Base-by-base conservation (phyloP, 805 yeast species). In the Candida hungchunana region DNA sequence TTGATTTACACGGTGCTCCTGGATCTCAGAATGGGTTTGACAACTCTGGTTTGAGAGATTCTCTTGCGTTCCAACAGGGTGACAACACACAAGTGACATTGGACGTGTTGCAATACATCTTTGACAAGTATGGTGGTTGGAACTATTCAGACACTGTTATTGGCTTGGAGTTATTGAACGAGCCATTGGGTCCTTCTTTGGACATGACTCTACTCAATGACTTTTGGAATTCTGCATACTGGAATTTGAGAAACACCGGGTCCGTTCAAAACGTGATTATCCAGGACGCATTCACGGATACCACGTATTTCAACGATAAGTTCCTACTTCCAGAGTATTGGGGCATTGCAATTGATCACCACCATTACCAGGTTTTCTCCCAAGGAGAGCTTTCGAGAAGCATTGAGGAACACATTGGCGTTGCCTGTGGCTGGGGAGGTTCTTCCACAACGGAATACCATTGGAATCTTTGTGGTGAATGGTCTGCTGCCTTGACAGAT, bases 21-120 rank as follows among this genome's bases (percentile, higher is more conserved):
- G 97, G 96, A 16, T 83, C 95, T 16, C 97, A 89, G 60, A 89
- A 89, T 58, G 97, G 97, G 11, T 90, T 87, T 54, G 97, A 89
- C 61, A 89, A 89, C 66, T 85, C 95, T 7, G 97, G 97, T 18
- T 64, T 75, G 44, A 73, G 95, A 51, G 96, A 82, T 55, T 26
- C 50, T 2, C 54, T 67, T 31, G 59, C 59, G 3, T 87, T 83
- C 76, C 82, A 71, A 51, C 55, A 69, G 29, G 69, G 66, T 22
- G 66, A 70, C 39, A 79, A 81, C 53, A 62, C 71, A 29, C 59
- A 67, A 21, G 48, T 74, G 13, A 80, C 95, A 2, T 51, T 74
- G 32, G 56, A 66, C 6, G 85, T 79, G 2, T 60, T 89, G 37
- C 54, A 66, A 15, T 51, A 63, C 17, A 68, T 89, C 30, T 65